Evolutionary conservation across 2,329 filamentous ascomycete species (phyloP), one percentile per base, ranked within the genome.

Genomic region (Fusarium multiceps): DNA sequence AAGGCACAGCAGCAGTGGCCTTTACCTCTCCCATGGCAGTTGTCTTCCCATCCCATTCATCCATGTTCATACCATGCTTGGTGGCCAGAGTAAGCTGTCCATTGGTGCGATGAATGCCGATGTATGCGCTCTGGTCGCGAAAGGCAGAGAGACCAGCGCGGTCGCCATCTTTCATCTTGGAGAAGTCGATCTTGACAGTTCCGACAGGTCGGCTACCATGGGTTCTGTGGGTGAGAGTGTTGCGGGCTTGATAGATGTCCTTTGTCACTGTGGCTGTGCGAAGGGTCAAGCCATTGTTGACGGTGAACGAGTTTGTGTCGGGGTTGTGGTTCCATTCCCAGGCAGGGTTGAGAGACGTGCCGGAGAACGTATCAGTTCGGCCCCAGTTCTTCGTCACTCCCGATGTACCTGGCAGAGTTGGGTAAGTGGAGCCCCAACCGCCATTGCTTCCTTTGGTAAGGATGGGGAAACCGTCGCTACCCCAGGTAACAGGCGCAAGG

Each of bases 301-400:
- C 78, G 3, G 71, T 74, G 70, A 77, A 89, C 11, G 82, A 83
- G 12, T 75, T 78, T 1, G 76, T 80, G 58, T 89, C 86, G 0
- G 87, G 87, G 73, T 89, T 89, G 68, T 89, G 87, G 71, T 89
- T 90, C 87, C 87, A 89, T 74, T 89, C 87, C 85, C 85, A 89
- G 4, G 82, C 77, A 0, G 80, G 79, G 9, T 78, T 74, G 1
- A 89, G 78, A 0, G 76, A 66, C 0, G 77, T 71, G 1, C 82
- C 84, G 0, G 66, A 50, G 66, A 89, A 89, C 0, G 62, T 74
- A 62, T 89, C 85, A 0, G 79, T 82, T 18, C 84, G 81, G 0
- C 74, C 71, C 60, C 76, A 74, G 34, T 68, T 75, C 16, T 73
- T 69, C 5, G 74, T 62, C 0, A 68, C 59, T 2, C 62, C 55